These are phyloP conservation scores for Heliamphora exappendiculata DNA, from an alignment of 148 eudicot genomes.

Conservation along the genomic window DNA sequence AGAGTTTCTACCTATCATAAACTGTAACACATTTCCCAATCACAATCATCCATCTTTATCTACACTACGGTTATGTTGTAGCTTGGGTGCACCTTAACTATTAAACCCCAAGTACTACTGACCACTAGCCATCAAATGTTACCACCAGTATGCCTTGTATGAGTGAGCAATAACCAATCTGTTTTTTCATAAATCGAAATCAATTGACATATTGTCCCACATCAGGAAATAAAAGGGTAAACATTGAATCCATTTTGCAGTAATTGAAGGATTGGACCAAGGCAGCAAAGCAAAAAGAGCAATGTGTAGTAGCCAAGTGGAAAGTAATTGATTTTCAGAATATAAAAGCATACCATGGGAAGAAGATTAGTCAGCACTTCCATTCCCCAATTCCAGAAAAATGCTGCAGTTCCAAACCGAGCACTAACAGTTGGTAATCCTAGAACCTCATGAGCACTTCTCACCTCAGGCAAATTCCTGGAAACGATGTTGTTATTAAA, in stretches of 20 bases:
- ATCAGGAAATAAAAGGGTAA: too few species aligned
- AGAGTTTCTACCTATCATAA: too few species aligned
- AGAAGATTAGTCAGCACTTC: conserved; percentile 56
- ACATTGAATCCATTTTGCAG: not conserved
- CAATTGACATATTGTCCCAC: too few species aligned
- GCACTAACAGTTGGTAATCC: conserved; percentile 94
- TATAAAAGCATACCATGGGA: conserved; percentile 48
- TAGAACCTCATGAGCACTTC: conserved; percentile 65
- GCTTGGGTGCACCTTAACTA: too few species aligned
- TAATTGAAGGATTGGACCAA: not conserved
- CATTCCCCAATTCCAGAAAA: conserved; percentile 99
- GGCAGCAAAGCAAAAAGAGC: not conserved
- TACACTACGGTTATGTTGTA: too few species aligned
- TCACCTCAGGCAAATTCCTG: conserved; percentile 96
- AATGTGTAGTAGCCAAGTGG: not conserved
- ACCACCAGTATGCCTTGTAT: too few species aligned
- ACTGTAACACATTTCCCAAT: too few species aligned
- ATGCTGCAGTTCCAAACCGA: conserved; percentile 90
- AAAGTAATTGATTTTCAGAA: not conserved
- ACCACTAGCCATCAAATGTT: too few species aligned
- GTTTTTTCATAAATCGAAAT: too few species aligned
- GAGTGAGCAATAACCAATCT: too few species aligned
- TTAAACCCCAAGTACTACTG: too few species aligned
- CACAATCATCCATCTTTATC: too few species aligned
- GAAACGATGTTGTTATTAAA: conserved; percentile 2